phyloP scores from a whole-genome alignment of 2,329 filamentous ascomycete genomes.

The Sporothrix brunneoviolacea region DNA sequence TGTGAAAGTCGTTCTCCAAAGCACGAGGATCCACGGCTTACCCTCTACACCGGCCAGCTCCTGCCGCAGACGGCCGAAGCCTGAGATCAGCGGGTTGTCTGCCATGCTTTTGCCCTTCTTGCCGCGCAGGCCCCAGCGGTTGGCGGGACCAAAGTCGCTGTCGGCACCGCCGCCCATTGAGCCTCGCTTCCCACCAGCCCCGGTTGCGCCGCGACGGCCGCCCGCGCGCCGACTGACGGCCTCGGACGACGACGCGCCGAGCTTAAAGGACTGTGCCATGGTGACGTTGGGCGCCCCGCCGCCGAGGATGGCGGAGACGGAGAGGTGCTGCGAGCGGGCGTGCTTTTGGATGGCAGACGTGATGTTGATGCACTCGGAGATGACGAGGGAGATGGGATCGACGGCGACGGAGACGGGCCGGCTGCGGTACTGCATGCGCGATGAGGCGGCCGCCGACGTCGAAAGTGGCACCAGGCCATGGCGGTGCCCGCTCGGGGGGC shows the following conservation, averaged over 20 bases:
- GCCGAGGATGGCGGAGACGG: conserved; percentile 89
- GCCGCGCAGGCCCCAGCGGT: conserved; percentile 86
- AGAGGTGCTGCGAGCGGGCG: conserved; percentile 91
- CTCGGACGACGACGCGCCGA: conserved; percentile 3
- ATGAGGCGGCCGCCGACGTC: conserved; percentile 20
- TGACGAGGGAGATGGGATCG: conserved; percentile 85
- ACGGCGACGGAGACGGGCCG: conserved; percentile 71
- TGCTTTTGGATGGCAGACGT: conserved; percentile 98
- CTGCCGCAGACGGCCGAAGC: conserved; percentile 81
- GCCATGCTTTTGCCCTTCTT: conserved; percentile 97
- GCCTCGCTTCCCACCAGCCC: conserved; percentile 50
- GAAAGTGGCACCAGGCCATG: too few species aligned
- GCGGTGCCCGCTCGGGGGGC: conserved; percentile 18
- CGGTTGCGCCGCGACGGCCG: not conserved
- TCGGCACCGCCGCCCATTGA: conserved; percentile 31
- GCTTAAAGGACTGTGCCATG: conserved; percentile 25
- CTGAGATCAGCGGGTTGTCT: conserved; percentile 92
- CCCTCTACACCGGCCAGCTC: conserved; percentile 82
- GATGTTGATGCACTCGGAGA: conserved; percentile 97
- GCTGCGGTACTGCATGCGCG: conserved; percentile 53
- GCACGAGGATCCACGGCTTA: conserved; percentile 29
- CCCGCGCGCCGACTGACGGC: not conserved
- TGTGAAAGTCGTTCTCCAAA: too few species aligned
- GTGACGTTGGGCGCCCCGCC: conserved; percentile 54
- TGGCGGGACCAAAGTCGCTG: conserved; percentile 55